Evolutionary conservation across 192 early-diverging fungal genomes (phyloP).

Genomic region (Kickxella alabastrina): DNA sequence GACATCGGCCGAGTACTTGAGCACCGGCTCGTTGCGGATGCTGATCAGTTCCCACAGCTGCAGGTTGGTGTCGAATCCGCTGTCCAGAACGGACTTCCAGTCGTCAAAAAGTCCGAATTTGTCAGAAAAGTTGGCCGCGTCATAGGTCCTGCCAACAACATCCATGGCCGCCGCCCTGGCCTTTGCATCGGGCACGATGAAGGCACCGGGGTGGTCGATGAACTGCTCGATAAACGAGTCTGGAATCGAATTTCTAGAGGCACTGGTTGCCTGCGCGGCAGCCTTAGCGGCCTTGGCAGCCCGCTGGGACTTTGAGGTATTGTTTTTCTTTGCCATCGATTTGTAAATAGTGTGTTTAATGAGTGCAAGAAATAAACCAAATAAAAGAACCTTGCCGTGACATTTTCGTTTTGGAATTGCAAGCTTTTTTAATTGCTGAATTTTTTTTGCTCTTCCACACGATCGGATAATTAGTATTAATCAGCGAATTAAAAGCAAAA

Average conservation of each 20-base stretch:
- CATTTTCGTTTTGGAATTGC: not conserved
- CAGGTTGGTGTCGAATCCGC: conserved; percentile 53
- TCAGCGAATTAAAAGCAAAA: conserved; percentile 1
- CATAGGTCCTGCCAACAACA: conserved; percentile 37
- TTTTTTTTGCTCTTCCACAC: not conserved
- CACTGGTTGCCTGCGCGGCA: not conserved
- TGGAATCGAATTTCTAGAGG: conserved; percentile 22
- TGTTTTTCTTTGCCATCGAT: no score
- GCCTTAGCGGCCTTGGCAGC: not conserved
- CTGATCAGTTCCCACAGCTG: conserved; percentile 95
- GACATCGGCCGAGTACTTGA: conserved; percentile 56
- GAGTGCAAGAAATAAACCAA: not conserved
- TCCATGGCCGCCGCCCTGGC: conserved; percentile 43
- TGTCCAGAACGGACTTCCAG: conserved; percentile 27
- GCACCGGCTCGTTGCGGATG: conserved; percentile 77
- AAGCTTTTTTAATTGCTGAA: not conserved
- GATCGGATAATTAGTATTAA: not conserved
- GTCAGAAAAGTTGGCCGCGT: conserved; percentile 37
- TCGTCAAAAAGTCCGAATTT: conserved; percentile 50
- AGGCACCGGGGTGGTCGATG: conserved; percentile 29
- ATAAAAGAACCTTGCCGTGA: not conserved
- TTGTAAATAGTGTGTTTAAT: not conserved
- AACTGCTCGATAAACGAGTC: conserved; percentile 38
- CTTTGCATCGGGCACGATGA: conserved; percentile 28
- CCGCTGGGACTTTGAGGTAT: not conserved